Conservation (phyloP, 257 asterid species). For the Handroanthus guayacan region DNA sequence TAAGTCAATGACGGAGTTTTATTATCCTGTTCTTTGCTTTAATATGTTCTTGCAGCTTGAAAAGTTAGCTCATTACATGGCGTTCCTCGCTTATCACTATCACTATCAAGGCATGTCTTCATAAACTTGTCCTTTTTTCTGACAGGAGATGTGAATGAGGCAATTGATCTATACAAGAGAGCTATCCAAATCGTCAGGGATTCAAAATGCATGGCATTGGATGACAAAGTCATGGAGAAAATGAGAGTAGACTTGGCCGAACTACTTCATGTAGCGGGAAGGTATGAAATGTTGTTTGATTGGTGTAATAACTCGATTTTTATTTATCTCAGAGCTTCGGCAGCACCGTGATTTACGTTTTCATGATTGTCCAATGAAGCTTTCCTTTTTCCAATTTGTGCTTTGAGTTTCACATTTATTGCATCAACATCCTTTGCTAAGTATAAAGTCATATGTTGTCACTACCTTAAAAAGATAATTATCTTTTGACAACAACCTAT, state of each 20-base stretch:
- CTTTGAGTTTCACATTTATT: not conserved
- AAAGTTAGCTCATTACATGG: not conserved
- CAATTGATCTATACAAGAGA: constrained; percentile 72
- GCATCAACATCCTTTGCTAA: not conserved
- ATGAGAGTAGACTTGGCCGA: constrained; percentile 89
- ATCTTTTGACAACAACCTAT: not conserved
- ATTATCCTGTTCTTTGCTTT: constrained; percentile 13
- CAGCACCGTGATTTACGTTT: constrained; percentile 7
- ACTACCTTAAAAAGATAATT: not conserved
- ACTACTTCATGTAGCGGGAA: constrained; percentile 83
- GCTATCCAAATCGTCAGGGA: constrained; percentile 59
- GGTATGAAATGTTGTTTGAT: constrained; percentile 51
- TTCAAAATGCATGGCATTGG: constrained; percentile 58
- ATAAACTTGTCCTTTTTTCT: constrained; percentile 23
- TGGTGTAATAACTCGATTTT: constrained; percentile 7
- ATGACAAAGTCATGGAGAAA: constrained; percentile 70
- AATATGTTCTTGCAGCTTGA: not conserved
- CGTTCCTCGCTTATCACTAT: constrained; percentile 31
- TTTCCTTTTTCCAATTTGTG: constrained; percentile 15
- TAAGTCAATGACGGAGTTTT: not conserved
- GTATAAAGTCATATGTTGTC: not conserved
- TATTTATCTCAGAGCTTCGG: constrained; percentile 10
- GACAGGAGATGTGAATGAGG: constrained; percentile 73
- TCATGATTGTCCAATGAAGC: constrained; percentile 2
- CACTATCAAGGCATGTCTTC: not conserved